These are phyloP conservation scores for Pseudoturritis turrita DNA, from an alignment of 345 rosid genomes.

Conservation along the genomic window DNA sequence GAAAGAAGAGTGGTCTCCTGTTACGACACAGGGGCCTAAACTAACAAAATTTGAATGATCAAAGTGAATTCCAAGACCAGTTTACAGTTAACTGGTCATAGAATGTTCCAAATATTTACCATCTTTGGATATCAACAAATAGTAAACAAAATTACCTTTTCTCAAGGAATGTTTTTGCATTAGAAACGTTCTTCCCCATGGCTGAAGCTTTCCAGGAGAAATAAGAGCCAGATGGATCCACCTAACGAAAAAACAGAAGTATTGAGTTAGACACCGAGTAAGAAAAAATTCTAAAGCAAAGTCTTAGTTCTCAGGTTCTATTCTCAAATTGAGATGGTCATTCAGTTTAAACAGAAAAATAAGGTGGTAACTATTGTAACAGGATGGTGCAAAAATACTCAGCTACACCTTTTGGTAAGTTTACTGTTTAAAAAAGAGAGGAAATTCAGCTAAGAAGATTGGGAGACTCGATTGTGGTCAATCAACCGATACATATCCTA, in stretches of 20 bases:
- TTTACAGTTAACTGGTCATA: neutral
- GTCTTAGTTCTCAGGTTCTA: neutral
- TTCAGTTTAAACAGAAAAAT: neutral
- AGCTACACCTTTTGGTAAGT: neutral
- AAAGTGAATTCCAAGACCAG: neutral
- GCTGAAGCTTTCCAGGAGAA: constrained; percentile 99
- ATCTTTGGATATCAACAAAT: neutral
- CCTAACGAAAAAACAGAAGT: constrained; percentile 35
- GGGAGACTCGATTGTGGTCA: neutral
- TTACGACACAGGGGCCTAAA: neutral
- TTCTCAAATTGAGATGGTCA: neutral
- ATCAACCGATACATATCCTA: neutral
- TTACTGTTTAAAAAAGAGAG: neutral
- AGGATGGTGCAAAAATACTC: neutral
- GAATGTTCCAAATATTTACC: neutral
- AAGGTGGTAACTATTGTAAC: neutral
- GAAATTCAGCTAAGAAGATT: neutral
- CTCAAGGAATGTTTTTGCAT: constrained; percentile 93
- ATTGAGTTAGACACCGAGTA: neutral
- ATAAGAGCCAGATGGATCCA: constrained; percentile 96
- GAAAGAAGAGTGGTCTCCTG: neutral
- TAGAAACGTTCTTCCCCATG: constrained; percentile 95
- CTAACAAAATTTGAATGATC: neutral
- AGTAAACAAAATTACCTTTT: constrained; percentile 51
- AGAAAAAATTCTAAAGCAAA: neutral